Evolutionary conservation across 2,329 filamentous ascomycete species (phyloP), one percentile per base, ranked within the genome.

Genomic region (Acrocalymma vagum): DNA sequence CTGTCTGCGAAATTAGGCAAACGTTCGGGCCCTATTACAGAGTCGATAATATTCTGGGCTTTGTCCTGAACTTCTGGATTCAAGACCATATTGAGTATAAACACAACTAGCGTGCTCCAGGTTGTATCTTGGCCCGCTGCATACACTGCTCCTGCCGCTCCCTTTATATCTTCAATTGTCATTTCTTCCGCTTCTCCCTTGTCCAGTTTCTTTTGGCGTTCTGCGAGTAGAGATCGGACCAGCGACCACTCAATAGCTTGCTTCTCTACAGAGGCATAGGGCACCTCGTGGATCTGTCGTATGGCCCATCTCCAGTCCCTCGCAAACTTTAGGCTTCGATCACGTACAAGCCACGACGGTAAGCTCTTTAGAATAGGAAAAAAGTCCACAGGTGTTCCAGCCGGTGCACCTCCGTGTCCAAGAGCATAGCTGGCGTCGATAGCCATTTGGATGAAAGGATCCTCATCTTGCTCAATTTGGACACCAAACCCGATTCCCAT

Each of bases 51-150:
- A 2, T 48, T 55, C 42, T 71, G 70, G 0, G 72, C 74, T 42
- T 78, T 79, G 4, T 48, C 43, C 34, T 77, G 76, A 1, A 78
- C 62, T 3, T 68, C 64, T 1, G 73, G 76, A 46, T 73, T 62
- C 9, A 71, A 59, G 75, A n/a, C n/a, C n/a, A n/a, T 69, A 45
- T 72, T 72, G 15, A 78, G 62, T 27, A 78, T 67, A 29, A 68
- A 72, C 5, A 72, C 63, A 5, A 74, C 54, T 26, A 74, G 45
- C 1, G 71, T 73, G 29, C 67, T 65, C n/a, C n/a, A n/a, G n/a
- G n/a, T 71, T 67, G 74, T 76, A 47, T 78, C 71, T 25, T 70
- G 68, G 9, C 77, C 77, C 10, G 77, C 76, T 24, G 74, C 72
- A 51, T 71, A 78, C 9, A 79, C n/a, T n/a, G n/a, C n/a, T n/a